Evolutionary conservation across 495 filamentous ascomycete genomes (phyloP).

Genomic region (Physcia stellaris): DNA sequence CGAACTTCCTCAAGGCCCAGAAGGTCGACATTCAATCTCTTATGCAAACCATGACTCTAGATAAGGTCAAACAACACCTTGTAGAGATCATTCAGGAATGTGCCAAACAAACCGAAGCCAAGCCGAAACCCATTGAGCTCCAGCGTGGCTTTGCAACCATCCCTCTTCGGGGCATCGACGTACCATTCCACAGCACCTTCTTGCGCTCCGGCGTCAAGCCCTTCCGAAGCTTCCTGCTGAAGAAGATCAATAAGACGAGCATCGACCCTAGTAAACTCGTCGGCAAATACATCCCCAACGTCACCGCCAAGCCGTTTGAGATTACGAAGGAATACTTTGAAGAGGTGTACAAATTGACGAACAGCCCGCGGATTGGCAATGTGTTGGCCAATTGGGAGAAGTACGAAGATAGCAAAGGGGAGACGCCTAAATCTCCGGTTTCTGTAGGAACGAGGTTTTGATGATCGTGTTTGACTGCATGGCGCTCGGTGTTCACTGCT

Average conservation of each 20-base stretch:
- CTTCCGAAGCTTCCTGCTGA: slow-evolving; percentile 90
- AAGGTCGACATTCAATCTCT: slow-evolving; percentile 92
- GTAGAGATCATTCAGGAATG: slow-evolving; percentile 76
- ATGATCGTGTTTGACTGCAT: too few species aligned
- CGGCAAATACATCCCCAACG: slow-evolving; percentile 98
- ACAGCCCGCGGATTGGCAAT: slow-evolving; percentile 78
- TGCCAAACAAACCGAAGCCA: slow-evolving; percentile 70
- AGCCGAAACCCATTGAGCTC: slow-evolving; percentile 75
- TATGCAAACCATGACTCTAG: slow-evolving; percentile 69
- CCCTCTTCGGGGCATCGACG: slow-evolving; percentile 90
- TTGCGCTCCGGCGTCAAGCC: slow-evolving; percentile 94
- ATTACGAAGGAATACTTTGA: slow-evolving; percentile 98
- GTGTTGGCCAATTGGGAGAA: slow-evolving; percentile 77
- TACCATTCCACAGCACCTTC: slow-evolving; percentile 98
- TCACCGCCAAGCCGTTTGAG: slow-evolving; percentile 89
- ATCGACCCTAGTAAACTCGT: slow-evolving; percentile 94
- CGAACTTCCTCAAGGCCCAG: slow-evolving; percentile 88
- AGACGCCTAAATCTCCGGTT: not conserved
- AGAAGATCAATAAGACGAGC: slow-evolving; percentile 98
- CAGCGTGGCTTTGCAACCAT: slow-evolving; percentile 95
- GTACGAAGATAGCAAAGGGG: slow-evolving; percentile 34
- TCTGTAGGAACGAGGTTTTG: too few species aligned
- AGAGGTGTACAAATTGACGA: slow-evolving; percentile 89
- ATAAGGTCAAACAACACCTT: slow-evolving; percentile 68
- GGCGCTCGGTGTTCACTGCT: too few species aligned